Percentiles rank a stretch among this genome's conserved stretches.
phyloP scores from a whole-genome alignment of 1,139 yeast genomes.

The Taphrina pruni region DNA sequence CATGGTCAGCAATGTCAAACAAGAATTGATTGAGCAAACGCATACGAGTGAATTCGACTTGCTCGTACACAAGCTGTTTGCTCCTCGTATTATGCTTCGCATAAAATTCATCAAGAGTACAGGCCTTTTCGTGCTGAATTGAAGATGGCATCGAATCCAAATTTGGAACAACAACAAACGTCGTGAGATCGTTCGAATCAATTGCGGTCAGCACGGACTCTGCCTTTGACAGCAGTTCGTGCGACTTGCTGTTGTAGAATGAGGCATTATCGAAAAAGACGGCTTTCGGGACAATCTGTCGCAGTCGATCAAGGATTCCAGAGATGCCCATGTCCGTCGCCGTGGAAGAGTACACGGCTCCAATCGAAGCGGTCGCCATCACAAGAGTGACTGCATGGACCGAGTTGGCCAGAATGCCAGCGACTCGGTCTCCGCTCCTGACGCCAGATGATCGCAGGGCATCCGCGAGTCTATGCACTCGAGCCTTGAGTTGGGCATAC shows the following conservation, averaged over 20 bases:
- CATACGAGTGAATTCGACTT: conserved; percentile 45
- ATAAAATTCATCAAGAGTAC: conserved; percentile 7
- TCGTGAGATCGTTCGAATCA: conserved; percentile 3
- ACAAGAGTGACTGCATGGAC: conserved; percentile 44
- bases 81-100: conserved; percentile 5
- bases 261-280: conserved; percentile 46
- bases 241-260: conserved; percentile 45
- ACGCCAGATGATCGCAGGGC: conserved; percentile 45
- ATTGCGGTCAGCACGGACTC: conserved; percentile 42
- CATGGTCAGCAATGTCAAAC: neutral
- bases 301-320: conserved; percentile 46
- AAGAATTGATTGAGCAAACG: neutral
- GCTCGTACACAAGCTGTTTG: conserved; percentile 44
- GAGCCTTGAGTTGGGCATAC: conserved; percentile 45
- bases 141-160: conserved; percentile 9
- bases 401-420: conserved; percentile 47
- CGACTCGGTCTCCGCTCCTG: conserved; percentile 46
- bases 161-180: conserved; percentile 29
- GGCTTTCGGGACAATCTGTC: conserved; percentile 46
- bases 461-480: conserved; percentile 43
- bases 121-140: conserved; percentile 6
- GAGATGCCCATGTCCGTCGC: conserved; percentile 47
- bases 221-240: conserved; percentile 44
- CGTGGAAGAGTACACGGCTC: conserved; percentile 47
- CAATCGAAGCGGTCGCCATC: conserved; percentile 46